Evolutionary conservation across 2,329 filamentous ascomycete genomes (phyloP), one percentile per base, ranked within the genome.

Genomic region (Arthrobotrys pseudoclavata): DNA sequence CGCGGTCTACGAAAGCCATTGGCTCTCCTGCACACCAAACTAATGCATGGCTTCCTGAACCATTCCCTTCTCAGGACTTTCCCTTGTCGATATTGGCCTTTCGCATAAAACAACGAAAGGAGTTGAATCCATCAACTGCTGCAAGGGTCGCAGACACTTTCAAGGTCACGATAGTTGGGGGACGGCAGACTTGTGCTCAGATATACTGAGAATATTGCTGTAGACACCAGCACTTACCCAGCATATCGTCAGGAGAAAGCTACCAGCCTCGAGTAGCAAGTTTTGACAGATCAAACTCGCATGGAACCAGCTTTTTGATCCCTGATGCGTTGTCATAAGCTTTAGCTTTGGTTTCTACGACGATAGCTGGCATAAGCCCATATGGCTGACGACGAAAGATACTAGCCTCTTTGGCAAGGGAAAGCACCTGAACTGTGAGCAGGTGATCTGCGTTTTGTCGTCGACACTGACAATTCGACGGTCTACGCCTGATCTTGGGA

Each of bases 271-370:
- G 20, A 60, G 55, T 42, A 68, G 64, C 64, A 68, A 57, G 64
- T 72, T 66, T 60, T 50, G 69, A 66, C 60, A 72, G 60, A 72
- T 72, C 69, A 72, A 72, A 72, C 69, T 55, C 68, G 69, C 69
- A 72, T 72, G 69, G 63, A 66, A 60, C 12, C 60, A 45, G 26
- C 60, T 22, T 66, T 61, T 66, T 50, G 69, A 66, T 48, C 69
- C 42, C 31, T 60, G 67, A 66, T 72, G 69, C 69, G 69, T 72
- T 72, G 69, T 72, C 69, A 72, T 52, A 64, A 63, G 67, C 47
- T 70, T n/a, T 20, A 52, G 4, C n/a, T 57, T 42, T 29, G 10
- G 20, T 13, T 50, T 64, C 34, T 34, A 26, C 31, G 47, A 64
- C 42, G 15, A 52, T 42, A 53, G 50, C 64, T 63, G 52, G 57